A percentile compares a stretch with the other conserved stretches of the same genome.
Evolutionary conservation across 2,329 filamentous ascomycete species (phyloP).

Genomic region (Colletotrichum godetiae): DNA sequence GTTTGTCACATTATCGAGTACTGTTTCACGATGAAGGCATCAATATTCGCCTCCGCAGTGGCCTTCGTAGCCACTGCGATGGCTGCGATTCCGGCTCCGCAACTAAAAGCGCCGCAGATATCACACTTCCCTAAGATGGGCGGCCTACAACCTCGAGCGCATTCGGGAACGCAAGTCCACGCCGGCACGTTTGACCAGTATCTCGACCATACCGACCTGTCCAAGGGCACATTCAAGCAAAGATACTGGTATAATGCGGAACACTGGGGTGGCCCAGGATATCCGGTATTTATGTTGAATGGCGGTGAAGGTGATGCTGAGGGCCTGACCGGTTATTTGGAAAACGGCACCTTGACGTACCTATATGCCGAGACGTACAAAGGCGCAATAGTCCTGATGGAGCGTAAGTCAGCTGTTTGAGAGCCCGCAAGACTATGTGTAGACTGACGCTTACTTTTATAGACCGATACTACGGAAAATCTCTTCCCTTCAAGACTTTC

Average conservation of each 20-base stretch:
- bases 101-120: not conserved
- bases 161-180: not conserved
- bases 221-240: constrained; percentile 29
- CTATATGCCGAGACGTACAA: constrained; percentile 21
- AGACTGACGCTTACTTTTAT: not conserved
- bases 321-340: not conserved
- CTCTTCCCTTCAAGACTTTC: constrained; percentile 20
- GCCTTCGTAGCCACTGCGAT: not conserved
- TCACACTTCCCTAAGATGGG: not conserved
- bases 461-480: constrained; percentile 33
- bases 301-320: constrained; percentile 15
- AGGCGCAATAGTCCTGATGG: constrained; percentile 28
- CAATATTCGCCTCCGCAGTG: not conserved
- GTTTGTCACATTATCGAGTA: not conserved
- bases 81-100: not conserved
- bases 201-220: constrained; percentile 26
- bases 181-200: constrained; percentile 23
- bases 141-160: not conserved
- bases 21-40: not conserved
- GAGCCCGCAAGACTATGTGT: not conserved
- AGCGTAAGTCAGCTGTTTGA: not conserved
- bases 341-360: constrained; percentile 9
- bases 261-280: constrained; percentile 24
- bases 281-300: constrained; percentile 28
- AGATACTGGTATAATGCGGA: constrained; percentile 31